A percentile compares a stretch with the other conserved stretches of the same genome.
Evolutionary conservation across 768 basidiomycete species (phyloP).

Genomic region (Pholiota molesta): DNA sequence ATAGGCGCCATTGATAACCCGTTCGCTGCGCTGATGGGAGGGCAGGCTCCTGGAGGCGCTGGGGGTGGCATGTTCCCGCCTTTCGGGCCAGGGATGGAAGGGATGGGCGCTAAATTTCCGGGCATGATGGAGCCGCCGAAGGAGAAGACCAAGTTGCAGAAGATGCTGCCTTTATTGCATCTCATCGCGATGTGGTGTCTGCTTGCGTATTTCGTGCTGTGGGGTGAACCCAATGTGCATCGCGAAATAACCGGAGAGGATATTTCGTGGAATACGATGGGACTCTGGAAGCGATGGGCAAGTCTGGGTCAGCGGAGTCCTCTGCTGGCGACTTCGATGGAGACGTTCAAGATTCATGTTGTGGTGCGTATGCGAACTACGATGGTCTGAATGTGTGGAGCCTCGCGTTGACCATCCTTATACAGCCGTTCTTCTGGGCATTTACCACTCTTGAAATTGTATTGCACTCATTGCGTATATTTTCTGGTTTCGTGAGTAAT

Average conservation of each 20-base stretch:
- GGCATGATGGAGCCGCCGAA: conserved; percentile 23
- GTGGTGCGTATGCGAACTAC: conserved; percentile 56
- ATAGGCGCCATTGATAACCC: conserved; percentile 44
- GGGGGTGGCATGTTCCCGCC: conserved; percentile 27
- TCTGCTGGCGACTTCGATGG: conserved; percentile 21
- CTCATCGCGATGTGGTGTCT: conserved; percentile 64
- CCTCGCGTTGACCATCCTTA: neutral
- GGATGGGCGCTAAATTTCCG: conserved; percentile 5
- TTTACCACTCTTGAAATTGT: conserved; percentile 74
- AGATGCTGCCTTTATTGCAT: conserved; percentile 68
- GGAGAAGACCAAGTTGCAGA: conserved; percentile 54
- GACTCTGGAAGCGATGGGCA: conserved; percentile 66
- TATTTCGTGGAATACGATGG: conserved; percentile 22
- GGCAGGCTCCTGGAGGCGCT: conserved; percentile 19
- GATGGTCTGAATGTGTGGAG: neutral
- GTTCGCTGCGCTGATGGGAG: conserved; percentile 48
- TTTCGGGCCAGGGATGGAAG: conserved; percentile 23
- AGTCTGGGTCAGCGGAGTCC: conserved; percentile 47
- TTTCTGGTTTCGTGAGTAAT: conserved; percentile 63
- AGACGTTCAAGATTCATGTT: conserved; percentile 48
- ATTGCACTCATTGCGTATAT: conserved; percentile 73
- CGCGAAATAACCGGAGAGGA: conserved; percentile 38
- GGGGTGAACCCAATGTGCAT: conserved; percentile 60
- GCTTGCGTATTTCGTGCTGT: conserved; percentile 69
- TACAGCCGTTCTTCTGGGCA: conserved; percentile 82